A percentile compares a stretch with the other conserved stretches of the same genome.
Evolutionary conservation across 306 rosid genomes (phyloP).

Genomic region (Sindora glabra): DNA sequence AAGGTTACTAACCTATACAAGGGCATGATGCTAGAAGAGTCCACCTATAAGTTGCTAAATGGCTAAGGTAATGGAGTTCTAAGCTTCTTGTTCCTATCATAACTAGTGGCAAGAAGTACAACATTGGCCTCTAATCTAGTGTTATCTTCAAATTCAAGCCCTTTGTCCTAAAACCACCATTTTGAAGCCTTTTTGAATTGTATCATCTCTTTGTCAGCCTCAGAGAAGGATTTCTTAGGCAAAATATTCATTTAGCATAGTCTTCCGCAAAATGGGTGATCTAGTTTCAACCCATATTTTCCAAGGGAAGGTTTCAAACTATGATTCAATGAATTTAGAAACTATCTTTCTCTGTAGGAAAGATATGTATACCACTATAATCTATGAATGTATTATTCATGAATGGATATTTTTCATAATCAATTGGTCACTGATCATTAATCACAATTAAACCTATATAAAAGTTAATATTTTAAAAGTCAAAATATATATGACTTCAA

Average conservation of each 20-base stretch:
- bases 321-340: slow-evolving; percentile 62
- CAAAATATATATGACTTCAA: no score
- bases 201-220: slow-evolving; percentile 52
- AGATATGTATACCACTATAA: not conserved
- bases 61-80: slow-evolving; percentile 37
- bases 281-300: slow-evolving; percentile 53
- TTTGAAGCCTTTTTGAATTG: slow-evolving; percentile 34
- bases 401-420: not conserved
- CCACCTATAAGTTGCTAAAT: slow-evolving; percentile 34
- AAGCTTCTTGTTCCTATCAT: slow-evolving; percentile 46
- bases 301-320: slow-evolving; percentile 52
- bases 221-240: slow-evolving; percentile 45
- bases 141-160: slow-evolving; percentile 49
- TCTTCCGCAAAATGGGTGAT: slow-evolving; percentile 60
- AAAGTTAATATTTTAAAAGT: no score
- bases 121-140: slow-evolving; percentile 46
- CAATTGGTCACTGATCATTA: no score
- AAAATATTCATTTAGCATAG: slow-evolving; percentile 62
- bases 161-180: slow-evolving; percentile 53
- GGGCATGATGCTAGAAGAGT: slow-evolving; percentile 45
- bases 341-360: slow-evolving; percentile 33
- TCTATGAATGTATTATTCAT: not conserved
- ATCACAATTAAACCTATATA: no score
- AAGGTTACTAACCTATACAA: slow-evolving; percentile 36
- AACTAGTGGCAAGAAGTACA: slow-evolving; percentile 57